Evolutionary conservation across 2,329 filamentous ascomycete species (phyloP), one percentile per base, ranked within the genome.

Genomic region (Albifimbria verrucaria): DNA sequence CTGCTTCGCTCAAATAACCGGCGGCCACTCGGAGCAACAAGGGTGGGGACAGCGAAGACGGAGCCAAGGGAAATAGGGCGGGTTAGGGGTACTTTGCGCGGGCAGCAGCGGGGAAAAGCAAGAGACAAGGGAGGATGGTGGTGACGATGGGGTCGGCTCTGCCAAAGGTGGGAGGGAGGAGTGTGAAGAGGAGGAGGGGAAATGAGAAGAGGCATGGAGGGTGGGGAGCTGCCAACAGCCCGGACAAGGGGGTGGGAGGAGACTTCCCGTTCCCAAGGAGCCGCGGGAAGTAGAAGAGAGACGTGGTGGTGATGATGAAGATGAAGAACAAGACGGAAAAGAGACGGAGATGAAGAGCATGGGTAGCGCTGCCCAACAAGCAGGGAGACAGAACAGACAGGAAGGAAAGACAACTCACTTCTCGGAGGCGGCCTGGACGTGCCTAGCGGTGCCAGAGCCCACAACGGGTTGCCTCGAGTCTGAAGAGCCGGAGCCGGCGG

Each of bases 361-460:
- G n/a, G n/a, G n/a, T 18, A 22, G 43, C n/a, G 18, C 7, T 22
- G 18, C 12, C 18, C 43, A 22, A 32, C 18, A 28, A 2, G 25
- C 21, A 24, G 43, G 25, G 21, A 49, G 49, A 24, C 28, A 49
- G 32, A 36, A 36, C 28, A 49, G 44, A 21, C 55, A 28, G 26
- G 49, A 54, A 49, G 58, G 44, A 45, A 28, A 50, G 28, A 49
- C 18, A 32, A 80, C 80, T 71, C 72, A 85, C 81, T 84, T 84
- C 61, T 85, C 81, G 36, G 70, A 72, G 53, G 65, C 72, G 49
- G 73, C 62, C 58, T 77, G 74, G 49, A 74, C 68, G 62, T 77
- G 77, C 60, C 79, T 77, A 59, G 77, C 73, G 51, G 72, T 70
- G 55, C 68, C 69, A 53, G 78, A 67, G 54, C 74, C 69, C 57